Conservation (phyloP, 2,329 filamentous ascomycete genomes). For the Colletotrichum horii region DNA sequence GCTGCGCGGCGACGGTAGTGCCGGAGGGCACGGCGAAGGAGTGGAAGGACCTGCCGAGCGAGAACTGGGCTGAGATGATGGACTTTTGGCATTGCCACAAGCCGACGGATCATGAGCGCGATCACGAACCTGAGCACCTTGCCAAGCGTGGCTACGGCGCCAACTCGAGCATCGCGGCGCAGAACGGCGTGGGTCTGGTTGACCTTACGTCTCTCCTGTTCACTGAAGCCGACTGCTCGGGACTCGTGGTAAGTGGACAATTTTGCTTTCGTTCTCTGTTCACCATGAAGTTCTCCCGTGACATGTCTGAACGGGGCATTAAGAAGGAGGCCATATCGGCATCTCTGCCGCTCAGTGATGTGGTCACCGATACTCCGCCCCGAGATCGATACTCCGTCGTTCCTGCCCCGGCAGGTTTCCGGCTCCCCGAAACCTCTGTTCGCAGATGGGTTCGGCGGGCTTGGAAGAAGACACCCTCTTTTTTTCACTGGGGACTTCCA, state of each 20-base stretch:
- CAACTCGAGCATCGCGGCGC: constrained; percentile 73
- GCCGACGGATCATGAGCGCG: constrained; percentile 64
- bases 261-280: constrained; percentile 15
- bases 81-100: constrained; percentile 99
- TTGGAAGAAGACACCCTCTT: constrained; percentile 38
- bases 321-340: constrained; percentile 68
- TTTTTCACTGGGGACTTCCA: constrained; percentile 52
- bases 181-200: constrained; percentile 74
- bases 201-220: constrained; percentile 82
- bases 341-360: constrained; percentile 51
- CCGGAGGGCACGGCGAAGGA: constrained; percentile 41
- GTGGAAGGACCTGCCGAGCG: constrained; percentile 95
- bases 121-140: constrained; percentile 48
- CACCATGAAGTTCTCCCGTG: constrained; percentile 1
- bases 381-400: constrained; percentile 53
- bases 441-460: constrained; percentile 44
- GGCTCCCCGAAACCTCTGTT: constrained; percentile 9
- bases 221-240: constrained; percentile 66
- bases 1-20: constrained; percentile 45
- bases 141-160: constrained; percentile 82
- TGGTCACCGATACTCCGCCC: constrained; percentile 74
- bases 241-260: constrained; percentile 39
- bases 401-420: constrained; percentile 11
- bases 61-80: constrained; percentile 99
- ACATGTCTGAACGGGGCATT: constrained; percentile 34